A percentile compares a stretch with the other conserved stretches of the same genome.
Conservation (phyloP, 2,329 filamentous ascomycete species). For the Penicillium sp. region DNA sequence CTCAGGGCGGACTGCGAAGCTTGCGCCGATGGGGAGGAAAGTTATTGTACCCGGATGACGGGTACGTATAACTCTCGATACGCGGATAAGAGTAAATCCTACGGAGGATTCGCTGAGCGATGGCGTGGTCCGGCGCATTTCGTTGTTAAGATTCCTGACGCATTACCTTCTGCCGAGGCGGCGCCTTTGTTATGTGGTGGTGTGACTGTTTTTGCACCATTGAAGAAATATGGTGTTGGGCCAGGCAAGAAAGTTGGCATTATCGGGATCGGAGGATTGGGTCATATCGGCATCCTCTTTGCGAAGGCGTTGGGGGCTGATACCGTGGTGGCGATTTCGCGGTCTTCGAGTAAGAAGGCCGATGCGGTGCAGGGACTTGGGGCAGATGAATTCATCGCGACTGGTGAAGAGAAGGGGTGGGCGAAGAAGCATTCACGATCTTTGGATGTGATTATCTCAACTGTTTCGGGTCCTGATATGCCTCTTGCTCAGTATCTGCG, state of each 20-base stretch:
- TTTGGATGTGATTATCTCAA: constrained; percentile 62
- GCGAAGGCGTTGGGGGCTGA: constrained; percentile 72
- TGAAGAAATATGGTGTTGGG: constrained; percentile 68
- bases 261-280: constrained; percentile 73
- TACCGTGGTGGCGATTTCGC: constrained; percentile 61
- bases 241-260: constrained; percentile 74
- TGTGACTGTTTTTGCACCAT: constrained; percentile 72
- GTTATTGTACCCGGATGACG: constrained; percentile 44
- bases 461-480: constrained; percentile 65
- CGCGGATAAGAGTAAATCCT: constrained; percentile 39
- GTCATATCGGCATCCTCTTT: constrained; percentile 74
- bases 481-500: constrained; percentile 65
- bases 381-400: constrained; percentile 61
- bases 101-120: constrained; percentile 62
- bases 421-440: constrained; percentile 50
- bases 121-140: constrained; percentile 64
- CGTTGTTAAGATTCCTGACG: constrained; percentile 60
- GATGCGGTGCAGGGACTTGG: constrained; percentile 58
- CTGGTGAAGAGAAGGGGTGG: constrained; percentile 62
- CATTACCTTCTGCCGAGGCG: constrained; percentile 54
- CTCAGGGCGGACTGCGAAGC: constrained; percentile 46
- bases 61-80: constrained; percentile 45
- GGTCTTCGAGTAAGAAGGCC: constrained; percentile 53
- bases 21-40: constrained; percentile 44
- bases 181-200: constrained; percentile 79